Base-by-base conservation (phyloP, 2,329 filamentous ascomycete genomes). In the Trichoderma semiorbis region DNA sequence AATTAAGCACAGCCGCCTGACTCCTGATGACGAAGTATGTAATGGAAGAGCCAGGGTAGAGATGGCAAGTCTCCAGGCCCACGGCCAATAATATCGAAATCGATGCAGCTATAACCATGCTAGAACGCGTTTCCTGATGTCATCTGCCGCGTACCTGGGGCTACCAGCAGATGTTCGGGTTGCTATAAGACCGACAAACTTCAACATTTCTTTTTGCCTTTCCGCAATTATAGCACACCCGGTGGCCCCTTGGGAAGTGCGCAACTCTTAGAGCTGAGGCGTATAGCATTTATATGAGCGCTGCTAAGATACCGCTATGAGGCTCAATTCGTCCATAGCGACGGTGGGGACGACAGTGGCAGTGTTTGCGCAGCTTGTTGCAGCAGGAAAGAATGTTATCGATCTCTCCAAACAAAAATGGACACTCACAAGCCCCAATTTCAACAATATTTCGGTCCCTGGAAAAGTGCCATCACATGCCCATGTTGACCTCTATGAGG, bases 381-480 rank as follows among this genome's bases (percentile, higher is more conserved):
- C 32, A 26, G 24, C 64, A 39, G 50, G 47, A 16, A 32, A 39
- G 16, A 67, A 67, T 39, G 47, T 67, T 7, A 28, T 67, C 3
- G 50, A 67, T 14, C 64, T 67, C 11, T 57, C 64, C 2, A 26
- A 21, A 28, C 64, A 67, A 32, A n/a, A 57, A 3, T 67, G 64
- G 64, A 67, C 64, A 8, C 64, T 67, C 34, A 67, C 47, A 55
- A 67, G 64, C 7, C 64, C 64, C 6, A 39, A 57, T 39, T 57
- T 39, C 30, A 21, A 55, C 6, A 67, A 67, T 36, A 67, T 67
- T 39, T 55, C 50, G 5, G 30, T 67, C 57, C 30, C 64, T 8
- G 64, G 64, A 57, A 67, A 67, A 11, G 64, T 67, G n/a, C 64
- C 64, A 14, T 67, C 64, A 8, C 64, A 67, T 8, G 64, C 32